phyloP scores from a whole-genome alignment of 1,139 yeast genomes.

The Zygosaccharomyces sapae region DNA sequence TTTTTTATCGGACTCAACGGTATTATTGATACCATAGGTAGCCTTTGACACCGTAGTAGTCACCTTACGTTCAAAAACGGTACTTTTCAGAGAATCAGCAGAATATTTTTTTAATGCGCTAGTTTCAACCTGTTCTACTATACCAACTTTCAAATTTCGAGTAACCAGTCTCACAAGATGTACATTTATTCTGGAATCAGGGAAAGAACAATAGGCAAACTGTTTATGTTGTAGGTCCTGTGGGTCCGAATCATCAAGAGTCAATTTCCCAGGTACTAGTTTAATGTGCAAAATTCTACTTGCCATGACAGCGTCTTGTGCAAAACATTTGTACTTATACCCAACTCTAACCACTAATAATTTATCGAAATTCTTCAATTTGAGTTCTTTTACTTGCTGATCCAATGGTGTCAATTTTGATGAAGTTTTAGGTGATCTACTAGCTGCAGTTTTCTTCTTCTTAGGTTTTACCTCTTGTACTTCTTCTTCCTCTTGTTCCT shows the following conservation, averaged over 20 bases:
- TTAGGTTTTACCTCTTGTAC: conserved; percentile 4
- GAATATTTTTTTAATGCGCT: conserved; percentile 60
- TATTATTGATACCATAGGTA: conserved; percentile 52
- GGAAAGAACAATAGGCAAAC: conserved; percentile 83
- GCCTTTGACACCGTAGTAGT: conserved; percentile 78
- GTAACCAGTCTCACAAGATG: conserved; percentile 66
- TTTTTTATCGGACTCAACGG: conserved; percentile 44
- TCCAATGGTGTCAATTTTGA: conserved; percentile 68
- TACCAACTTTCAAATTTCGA: conserved; percentile 71
- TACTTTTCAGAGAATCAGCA: conserved; percentile 32
- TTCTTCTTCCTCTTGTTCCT: conserved; percentile 2
- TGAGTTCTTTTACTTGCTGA: conserved; percentile 65
- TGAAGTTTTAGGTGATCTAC: conserved; percentile 3
- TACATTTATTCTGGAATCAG: conserved; percentile 66
- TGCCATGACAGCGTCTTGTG: conserved; percentile 73
- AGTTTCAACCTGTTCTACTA: conserved; percentile 81
- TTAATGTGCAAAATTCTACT: conserved; percentile 64
- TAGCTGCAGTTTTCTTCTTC: conserved; percentile 4
- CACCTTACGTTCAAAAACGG: conserved; percentile 62
- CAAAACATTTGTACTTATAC: conserved; percentile 82
- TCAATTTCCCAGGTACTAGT: conserved; percentile 62
- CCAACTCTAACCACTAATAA: conserved; percentile 83
- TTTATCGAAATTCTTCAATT: conserved; percentile 56
- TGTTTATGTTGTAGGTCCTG: conserved; percentile 47
- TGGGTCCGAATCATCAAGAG: conserved; percentile 45